Evolutionary conservation across 1,284 basidiomycete genomes (phyloP).

Genomic region (Austroboletus olivaceoglutinosus): DNA sequence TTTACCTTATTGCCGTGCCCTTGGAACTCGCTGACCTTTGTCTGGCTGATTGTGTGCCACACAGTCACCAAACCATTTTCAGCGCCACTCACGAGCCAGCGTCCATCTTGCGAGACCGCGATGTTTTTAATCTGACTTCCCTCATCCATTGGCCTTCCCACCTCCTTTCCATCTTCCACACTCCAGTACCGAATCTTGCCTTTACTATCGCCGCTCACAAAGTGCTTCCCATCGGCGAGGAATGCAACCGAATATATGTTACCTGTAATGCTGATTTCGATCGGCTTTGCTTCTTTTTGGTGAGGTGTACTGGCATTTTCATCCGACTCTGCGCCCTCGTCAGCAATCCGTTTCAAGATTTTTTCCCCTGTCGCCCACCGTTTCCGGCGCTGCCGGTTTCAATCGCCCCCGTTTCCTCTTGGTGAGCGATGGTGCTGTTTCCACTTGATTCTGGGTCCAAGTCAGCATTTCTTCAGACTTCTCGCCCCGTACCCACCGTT

Average conservation of each 20-base stretch:
- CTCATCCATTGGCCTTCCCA: background rate
- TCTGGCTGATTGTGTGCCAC: background rate
- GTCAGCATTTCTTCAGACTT: too few species aligned
- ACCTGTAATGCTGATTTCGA: background rate
- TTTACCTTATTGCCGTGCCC: background rate
- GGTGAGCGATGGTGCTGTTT: too few species aligned
- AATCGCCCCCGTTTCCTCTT: too few species aligned
- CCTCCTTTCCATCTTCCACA: background rate
- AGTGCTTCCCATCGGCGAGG: background rate
- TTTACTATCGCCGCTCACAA: background rate
- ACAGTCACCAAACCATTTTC: background rate
- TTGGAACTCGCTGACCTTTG: background rate
- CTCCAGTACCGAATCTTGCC: background rate
- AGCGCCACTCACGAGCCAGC: background rate
- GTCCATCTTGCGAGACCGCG: background rate
- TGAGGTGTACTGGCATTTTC: background rate
- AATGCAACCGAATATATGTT: background rate
- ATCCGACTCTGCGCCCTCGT: background rate
- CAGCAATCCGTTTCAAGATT: background rate
- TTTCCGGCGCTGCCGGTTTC: too few species aligned
- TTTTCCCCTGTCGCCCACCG: too few species aligned
- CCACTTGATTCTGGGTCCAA: too few species aligned
- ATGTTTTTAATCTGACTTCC: background rate
- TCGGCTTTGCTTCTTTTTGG: background rate
- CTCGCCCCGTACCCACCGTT: too few species aligned